Evolutionary conservation across 306 rosid genomes (phyloP), one percentile per base, ranked within the genome.

Genomic region (Hylodesmum podocarpum): DNA sequence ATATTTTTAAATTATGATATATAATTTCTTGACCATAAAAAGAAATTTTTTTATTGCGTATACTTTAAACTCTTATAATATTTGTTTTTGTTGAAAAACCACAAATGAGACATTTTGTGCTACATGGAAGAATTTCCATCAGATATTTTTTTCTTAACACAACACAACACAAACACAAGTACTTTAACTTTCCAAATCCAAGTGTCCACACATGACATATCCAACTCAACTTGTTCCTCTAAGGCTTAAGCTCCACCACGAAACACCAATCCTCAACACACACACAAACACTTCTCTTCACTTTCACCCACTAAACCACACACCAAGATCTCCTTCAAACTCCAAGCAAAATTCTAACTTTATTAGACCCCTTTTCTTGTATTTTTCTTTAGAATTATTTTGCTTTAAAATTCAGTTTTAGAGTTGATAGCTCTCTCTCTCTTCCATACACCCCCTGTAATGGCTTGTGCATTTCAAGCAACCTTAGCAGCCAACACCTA

Each of bases 391-490:
- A 31, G 18, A 84, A 40, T 21, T 16, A 22, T 71, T 68, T 78
- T 78, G 29, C 12, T 47, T 54, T 5, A 58, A 14, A 70, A 22
- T 41, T 78, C n/a, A 76, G 65, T 57, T 46, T 44, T n/a, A 0
- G 19, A 37, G 18, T 40, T 16, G 40, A 11, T 34, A 31, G 19
- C 16, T 14, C 15, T 15, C 16, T 11, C 18, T 21, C 28, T 40
- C 63, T 16, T 18, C 34, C 58, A 37, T 36, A 43, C 59, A 22
- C 70, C 50, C 14, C 19, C 16, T 13, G 61, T 49, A 24, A 88
- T 90, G 98, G 93, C 87, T 51, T 81, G 78, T 81, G 81, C 94
- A 43, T 89, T 91, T 19, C 97, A 87, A 74, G 89, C 96, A 59
- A 80, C 87, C 68, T 31, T 91, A 47, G 87, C 91, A n/a, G 86